A percentile compares a stretch with the other conserved stretches of the same genome.
Conservation (phyloP, 805 yeast species). For the Lipomyces oligophaga region DNA sequence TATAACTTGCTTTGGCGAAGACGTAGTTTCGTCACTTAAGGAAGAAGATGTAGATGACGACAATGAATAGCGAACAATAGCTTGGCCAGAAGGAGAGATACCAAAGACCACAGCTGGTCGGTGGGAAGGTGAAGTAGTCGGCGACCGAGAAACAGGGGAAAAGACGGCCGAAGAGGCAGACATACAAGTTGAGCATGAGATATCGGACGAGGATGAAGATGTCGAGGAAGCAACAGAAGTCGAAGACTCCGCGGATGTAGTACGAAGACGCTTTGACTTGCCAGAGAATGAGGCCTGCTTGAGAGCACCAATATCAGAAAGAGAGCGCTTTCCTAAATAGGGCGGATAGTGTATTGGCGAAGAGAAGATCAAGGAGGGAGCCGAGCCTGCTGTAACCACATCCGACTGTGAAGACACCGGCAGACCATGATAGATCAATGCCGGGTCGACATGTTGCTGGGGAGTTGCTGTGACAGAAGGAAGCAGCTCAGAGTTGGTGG, state of each 20-base stretch:
- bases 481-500: conserved; percentile 9
- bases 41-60: too few relatives aligned
- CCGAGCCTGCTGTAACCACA: not conserved
- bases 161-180: not conserved
- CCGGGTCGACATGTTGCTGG: too few relatives aligned
- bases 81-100: conserved; percentile 18
- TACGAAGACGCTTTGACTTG: not conserved
- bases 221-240: too few relatives aligned
- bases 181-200: too few relatives aligned
- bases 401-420: not conserved
- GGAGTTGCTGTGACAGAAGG: conserved; percentile 9
- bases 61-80: conserved; percentile 4
- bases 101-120: conserved; percentile 3
- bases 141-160: conserved; percentile 1
- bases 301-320: conserved; percentile 18
- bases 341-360: conserved; percentile 26
- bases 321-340: conserved; percentile 19
- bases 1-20: too few relatives aligned
- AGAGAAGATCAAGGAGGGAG: conserved; percentile 14
- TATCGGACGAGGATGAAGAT: too few relatives aligned
- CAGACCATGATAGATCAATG: too few relatives aligned
- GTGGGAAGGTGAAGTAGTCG: not conserved
- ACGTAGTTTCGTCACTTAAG: too few relatives aligned
- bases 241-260: too few relatives aligned
- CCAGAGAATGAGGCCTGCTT: not conserved